Conservation (phyloP, 106 monocot genomes). For the Dioscorea dumetorum region DNA sequence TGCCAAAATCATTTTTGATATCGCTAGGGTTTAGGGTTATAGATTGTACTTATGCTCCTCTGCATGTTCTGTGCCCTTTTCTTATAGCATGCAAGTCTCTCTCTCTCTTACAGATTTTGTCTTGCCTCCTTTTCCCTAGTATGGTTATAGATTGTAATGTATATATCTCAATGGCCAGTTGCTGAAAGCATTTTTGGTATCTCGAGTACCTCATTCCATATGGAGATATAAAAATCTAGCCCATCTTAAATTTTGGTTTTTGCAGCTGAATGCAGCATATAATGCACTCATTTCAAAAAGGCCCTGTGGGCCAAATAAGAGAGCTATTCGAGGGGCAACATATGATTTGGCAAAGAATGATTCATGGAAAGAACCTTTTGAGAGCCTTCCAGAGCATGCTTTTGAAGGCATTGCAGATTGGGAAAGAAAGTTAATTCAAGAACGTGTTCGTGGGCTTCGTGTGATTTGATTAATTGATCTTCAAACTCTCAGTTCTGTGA, state of each 20-base stretch:
- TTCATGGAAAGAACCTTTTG: constrained; percentile 75
- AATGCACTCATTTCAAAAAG: constrained; percentile 58
- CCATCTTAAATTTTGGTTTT: no score
- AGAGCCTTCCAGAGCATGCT: constrained; percentile 66
- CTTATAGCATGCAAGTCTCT: no score
- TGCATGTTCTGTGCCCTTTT: no score
- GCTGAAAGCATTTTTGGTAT: neutral
- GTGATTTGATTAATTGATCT: constrained; percentile 17
- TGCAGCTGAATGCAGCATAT: constrained; percentile 59
- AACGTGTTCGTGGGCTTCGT: constrained; percentile 48
- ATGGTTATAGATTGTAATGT: neutral
- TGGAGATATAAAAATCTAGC: neutral
- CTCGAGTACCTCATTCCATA: neutral
- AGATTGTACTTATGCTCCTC: no score
- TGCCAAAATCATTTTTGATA: no score
- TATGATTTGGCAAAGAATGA: constrained; percentile 79
- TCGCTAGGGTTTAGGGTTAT: no score
- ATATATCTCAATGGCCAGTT: neutral
- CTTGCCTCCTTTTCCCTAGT: neutral
- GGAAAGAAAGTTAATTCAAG: constrained; percentile 70
- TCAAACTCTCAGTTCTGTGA: neutral
- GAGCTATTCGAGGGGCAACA: constrained; percentile 72
- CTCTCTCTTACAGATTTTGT: no score
- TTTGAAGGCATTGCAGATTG: constrained; percentile 49
- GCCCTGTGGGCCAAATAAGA: constrained; percentile 75